Base-by-base conservation (phyloP, 2,329 filamentous ascomycete genomes). In the Beauveria scarabaeidicola region DNA sequence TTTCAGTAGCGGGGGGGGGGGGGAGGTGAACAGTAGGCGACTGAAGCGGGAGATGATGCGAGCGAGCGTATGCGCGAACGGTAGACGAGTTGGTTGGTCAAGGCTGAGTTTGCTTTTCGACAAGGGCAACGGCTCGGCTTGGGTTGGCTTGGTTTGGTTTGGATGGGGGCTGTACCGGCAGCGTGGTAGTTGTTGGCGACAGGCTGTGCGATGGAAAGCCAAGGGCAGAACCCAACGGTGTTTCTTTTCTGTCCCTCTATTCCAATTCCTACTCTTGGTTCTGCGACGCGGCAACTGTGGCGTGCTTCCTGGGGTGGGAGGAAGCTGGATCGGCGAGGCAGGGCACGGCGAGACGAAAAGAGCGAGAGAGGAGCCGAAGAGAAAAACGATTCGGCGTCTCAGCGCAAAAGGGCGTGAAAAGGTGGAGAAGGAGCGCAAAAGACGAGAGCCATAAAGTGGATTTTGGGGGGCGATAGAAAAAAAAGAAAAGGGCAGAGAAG, bases 321-420 rank as follows among this genome's bases (percentile, higher is more conserved):
- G 25, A 50, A 50, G 15, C 47, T 50, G 25, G 47, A 36, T 36
- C 32, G 32, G 10, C 8, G 27, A 50, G 46, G 46, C 13, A 27
- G 13, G 46, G 27, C 47, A 50, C 10, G 15, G 27, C 19, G 41
- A 54, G 11, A 19, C 43, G 32, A 36, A 44, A 19, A 32, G 54
- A 48, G 32, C 32, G 46, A 51, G 46, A 25, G 44, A 46, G 29
- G 41, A 21, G 51, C 32, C 17, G 10, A 11, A 13, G 54, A 29
- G 54, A 36, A 43, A 43, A 43, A 38, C 17, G 25, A 51, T 10
- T 23, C 17, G 54, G 47, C 55, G 55, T 58, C 55, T 58, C 55
- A 58, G 55, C 55, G 47, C 46, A 58, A 58, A 43, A 58, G 55
- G 55, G 55, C 46, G 55, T 58, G 29, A 23, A 29, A 44, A 23